phyloP scores from a whole-genome alignment of 1,284 basidiomycete genomes.

The Trametes versicolor region DNA sequence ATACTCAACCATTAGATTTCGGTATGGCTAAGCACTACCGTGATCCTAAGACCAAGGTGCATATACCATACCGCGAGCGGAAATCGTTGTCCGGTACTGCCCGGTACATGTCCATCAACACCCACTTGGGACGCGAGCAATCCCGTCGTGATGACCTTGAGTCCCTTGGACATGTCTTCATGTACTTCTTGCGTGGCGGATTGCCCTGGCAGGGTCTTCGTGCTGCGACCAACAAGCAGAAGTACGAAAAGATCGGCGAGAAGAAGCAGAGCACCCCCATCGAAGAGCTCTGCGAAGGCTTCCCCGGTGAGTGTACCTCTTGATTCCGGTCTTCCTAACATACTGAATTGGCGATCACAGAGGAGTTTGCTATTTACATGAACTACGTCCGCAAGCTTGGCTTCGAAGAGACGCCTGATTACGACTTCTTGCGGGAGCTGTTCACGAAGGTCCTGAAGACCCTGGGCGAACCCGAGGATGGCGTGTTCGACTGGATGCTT shows the following conservation, averaged over 20 bases:
- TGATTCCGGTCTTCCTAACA: background rate
- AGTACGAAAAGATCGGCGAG: conserved; percentile 98
- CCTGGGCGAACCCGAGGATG: conserved; percentile 90
- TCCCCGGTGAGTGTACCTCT: conserved; percentile 77
- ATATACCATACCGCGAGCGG: conserved; percentile 98
- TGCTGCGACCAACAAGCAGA: conserved; percentile 97
- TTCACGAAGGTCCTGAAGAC: conserved; percentile 94
- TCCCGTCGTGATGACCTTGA: conserved; percentile 95
- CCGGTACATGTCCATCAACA: conserved; percentile 99
- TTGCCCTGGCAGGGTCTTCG: conserved; percentile 96
- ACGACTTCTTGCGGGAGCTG: conserved; percentile 95
- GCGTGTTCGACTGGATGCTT: conserved; percentile 97
- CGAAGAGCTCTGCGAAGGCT: conserved; percentile 93
- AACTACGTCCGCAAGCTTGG: conserved; percentile 97
- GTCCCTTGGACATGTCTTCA: conserved; percentile 96
- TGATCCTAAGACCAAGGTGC: conserved; percentile 96
- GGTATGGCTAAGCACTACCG: conserved; percentile 99
- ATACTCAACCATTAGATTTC: conserved; percentile 71
- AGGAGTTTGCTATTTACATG: conserved; percentile 97
- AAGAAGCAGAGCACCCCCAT: conserved; percentile 97
- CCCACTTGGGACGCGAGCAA: conserved; percentile 92
- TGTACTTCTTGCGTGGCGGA: conserved; percentile 96
- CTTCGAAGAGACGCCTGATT: conserved; percentile 97
- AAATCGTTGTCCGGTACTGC: conserved; percentile 98
- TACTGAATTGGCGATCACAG: conserved; percentile 52